Base-by-base conservation (phyloP, 106 monocot genomes). In the Dendrobium nobile region DNA sequence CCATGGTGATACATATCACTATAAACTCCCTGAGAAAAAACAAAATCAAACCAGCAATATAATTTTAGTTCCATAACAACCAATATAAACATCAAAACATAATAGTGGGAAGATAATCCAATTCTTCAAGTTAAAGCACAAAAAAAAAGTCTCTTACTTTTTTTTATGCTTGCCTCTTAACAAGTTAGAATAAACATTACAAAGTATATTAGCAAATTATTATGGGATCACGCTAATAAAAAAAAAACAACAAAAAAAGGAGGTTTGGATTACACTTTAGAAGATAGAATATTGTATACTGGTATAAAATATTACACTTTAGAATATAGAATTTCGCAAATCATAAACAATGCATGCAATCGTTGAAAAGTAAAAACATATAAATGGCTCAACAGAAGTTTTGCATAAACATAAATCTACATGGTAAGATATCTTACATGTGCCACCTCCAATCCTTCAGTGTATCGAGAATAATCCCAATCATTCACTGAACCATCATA, bases 1-100 rank as follows among this genome's bases (percentile, higher is more conserved):
- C 90, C 92, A 77, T 84, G 84, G 59, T 91, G 85, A 84, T 92
- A 97, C 80, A 94, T 80, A 79, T 97, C 97, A 18, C 91, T 89
- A 87, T 92, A 94, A 65, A 92, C 84, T 77, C 91, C 89, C 94
- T 97, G 61, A 47, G 37, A 42, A 37, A 44, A 17, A 4, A 72
- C 9, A n/a, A 73, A 43, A 44, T 74, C 2, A 37, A 70, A 70
- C 3, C 11, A 37, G 33, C 37, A 70, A 70, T 13, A 15, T 16
- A 70, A 65, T 65, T 65, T 65, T 65, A 65, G 2, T 65, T 65
- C 26, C 15, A 27, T 28, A 72, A 4, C 37, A 10, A 51, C 0
- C 37, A 16, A 11, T 40, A 51, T 13, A 51, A 51, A 51, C 15
- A 51, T 51, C 13, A 13, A 51, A 51, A 10, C 1, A 13, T 51